Conservation (phyloP, 495 filamentous ascomycete species). For the Immersiella caudata region DNA sequence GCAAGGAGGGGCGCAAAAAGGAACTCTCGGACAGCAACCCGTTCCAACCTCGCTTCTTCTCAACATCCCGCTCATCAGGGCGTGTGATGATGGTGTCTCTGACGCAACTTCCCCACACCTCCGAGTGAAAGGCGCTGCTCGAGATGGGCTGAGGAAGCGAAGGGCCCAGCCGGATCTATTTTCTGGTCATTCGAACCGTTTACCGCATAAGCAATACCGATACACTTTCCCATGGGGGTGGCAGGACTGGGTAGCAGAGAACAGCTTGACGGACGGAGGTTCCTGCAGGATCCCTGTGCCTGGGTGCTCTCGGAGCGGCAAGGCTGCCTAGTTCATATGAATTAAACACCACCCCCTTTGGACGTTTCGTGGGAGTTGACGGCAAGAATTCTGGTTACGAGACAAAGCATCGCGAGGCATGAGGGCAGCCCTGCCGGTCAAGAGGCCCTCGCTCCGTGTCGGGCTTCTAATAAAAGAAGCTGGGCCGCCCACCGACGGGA, state of each 20-base stretch:
- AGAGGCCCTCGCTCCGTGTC: constrained; percentile 23
- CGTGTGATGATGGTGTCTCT: background rate
- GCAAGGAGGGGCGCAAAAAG: background rate
- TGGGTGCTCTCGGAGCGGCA: constrained; percentile 12
- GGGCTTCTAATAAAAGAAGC: constrained; percentile 37
- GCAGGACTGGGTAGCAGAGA: constrained; percentile 8
- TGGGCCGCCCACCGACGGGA: constrained; percentile 25
- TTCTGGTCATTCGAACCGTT: constrained; percentile 13
- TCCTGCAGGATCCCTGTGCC: constrained; percentile 32
- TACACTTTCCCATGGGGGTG: constrained; percentile 23
- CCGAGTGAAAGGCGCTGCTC: background rate
- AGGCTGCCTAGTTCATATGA: constrained; percentile 32
- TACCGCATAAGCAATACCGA: constrained; percentile 35
- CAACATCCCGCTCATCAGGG: background rate
- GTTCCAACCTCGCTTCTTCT: background rate
- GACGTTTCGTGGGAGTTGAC: constrained; percentile 14
- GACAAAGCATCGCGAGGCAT: constrained; percentile 17
- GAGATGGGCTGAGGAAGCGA: constrained; percentile 16
- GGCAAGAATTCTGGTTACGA: background rate
- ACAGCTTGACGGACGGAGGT: constrained; percentile 23
- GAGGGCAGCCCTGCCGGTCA: constrained; percentile 2
- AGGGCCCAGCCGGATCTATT: constrained; percentile 14
- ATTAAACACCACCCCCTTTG: constrained; percentile 28
- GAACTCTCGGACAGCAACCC: background rate
- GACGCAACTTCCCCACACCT: background rate